phyloP scores from a whole-genome alignment of 768 basidiomycete genomes.

The Pulveroboletus sp. region DNA sequence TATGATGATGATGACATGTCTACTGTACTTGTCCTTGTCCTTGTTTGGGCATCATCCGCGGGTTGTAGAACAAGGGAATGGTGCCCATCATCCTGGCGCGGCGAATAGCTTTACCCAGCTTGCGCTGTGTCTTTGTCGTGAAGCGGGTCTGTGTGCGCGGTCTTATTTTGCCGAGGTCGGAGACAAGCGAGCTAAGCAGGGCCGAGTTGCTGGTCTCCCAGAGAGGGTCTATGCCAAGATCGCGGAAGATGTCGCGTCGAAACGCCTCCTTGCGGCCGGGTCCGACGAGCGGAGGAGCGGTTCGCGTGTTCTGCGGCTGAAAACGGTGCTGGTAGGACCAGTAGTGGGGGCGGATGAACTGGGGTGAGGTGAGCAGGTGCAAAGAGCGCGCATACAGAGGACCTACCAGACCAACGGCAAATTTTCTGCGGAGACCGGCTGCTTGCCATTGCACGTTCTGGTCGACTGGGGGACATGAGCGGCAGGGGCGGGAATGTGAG shows the following conservation, averaged over 20 bases:
- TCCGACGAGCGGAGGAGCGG: conserved; percentile 45
- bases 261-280: conserved; percentile 56
- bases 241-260: conserved; percentile 64
- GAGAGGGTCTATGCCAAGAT: conserved; percentile 71
- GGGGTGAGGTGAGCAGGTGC: not conserved
- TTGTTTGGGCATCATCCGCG: conserved; percentile 24
- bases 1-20: conserved; percentile 41
- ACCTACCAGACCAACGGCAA: conserved; percentile 22
- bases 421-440: conserved; percentile 27
- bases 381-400: too few relatives aligned
- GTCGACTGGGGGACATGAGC: conserved; percentile 12
- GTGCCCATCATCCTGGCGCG: conserved; percentile 91
- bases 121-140: conserved; percentile 76
- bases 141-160: conserved; percentile 66
- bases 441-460: conserved; percentile 18
- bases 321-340: conserved; percentile 40
- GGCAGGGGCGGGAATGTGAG: too few relatives aligned
- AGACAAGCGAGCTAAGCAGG: conserved; percentile 57
- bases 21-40: conserved; percentile 12
- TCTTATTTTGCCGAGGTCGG: conserved; percentile 80
- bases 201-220: conserved; percentile 59
- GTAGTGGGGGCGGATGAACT: conserved; percentile 50
- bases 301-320: conserved; percentile 17
- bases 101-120: conserved; percentile 79
- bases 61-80: conserved; percentile 50